Conservation (phyloP, 1,284 basidiomycete species). For the Ganoderma boninense region DNA sequence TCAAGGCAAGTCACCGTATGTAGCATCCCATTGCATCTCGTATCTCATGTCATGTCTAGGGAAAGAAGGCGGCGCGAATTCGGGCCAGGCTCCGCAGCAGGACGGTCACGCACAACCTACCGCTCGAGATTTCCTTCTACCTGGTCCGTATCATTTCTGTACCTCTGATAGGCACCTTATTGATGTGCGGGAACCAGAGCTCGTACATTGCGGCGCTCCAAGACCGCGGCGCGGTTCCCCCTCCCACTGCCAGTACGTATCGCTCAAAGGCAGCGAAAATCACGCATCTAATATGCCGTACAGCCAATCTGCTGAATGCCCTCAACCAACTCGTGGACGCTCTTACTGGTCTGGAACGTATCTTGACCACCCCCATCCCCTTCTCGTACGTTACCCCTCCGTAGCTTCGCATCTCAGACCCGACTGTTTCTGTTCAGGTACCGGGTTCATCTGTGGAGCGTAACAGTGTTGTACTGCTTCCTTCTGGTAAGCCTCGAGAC, state of each 20-base stretch:
- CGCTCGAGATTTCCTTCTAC: slow-evolving; percentile 78
- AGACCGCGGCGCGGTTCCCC: slow-evolving; percentile 65
- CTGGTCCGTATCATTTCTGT: slow-evolving; percentile 54
- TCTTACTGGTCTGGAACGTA: slow-evolving; percentile 76
- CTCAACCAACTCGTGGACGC: slow-evolving; percentile 72
- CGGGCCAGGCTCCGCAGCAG: slow-evolving; percentile 57
- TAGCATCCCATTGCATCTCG: no score
- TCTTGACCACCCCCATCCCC: slow-evolving; percentile 82
- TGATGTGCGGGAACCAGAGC: slow-evolving; percentile 50
- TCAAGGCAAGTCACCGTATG: slow-evolving; percentile 46
- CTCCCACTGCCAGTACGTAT: slow-evolving; percentile 68
- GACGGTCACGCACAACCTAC: slow-evolving; percentile 70
- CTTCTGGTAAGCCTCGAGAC: slow-evolving; percentile 51
- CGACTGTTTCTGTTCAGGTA: slow-evolving; percentile 51
- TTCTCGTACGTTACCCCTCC: slow-evolving; percentile 59
- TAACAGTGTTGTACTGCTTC: slow-evolving; percentile 66
- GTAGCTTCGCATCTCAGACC: neutral
- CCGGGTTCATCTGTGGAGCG: slow-evolving; percentile 70
- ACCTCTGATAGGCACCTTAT: neutral
- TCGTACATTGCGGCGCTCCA: slow-evolving; percentile 73
- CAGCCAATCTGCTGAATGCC: slow-evolving; percentile 61
- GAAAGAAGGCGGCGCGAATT: slow-evolving; percentile 63
- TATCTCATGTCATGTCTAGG: slow-evolving; percentile 18
- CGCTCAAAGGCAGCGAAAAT: neutral
- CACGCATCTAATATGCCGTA: neutral